Base-by-base conservation (phyloP, 805 yeast species). In the Wickerhamomyces pijperi region DNA sequence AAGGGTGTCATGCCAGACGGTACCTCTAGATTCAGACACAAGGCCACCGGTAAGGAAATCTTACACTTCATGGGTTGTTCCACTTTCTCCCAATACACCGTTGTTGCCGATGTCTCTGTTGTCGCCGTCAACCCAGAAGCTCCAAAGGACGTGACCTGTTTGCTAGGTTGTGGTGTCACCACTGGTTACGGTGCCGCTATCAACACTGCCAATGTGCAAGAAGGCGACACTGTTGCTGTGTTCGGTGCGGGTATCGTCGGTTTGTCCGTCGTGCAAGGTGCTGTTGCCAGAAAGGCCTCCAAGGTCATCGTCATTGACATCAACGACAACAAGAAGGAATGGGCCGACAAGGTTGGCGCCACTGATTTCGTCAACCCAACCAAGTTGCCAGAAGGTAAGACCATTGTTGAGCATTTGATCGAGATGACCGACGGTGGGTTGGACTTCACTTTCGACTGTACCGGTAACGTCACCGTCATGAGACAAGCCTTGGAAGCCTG, bases 171-270 rank as follows among this genome's bases (percentile, higher is more conserved):
- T 63, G 98, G 98, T 70, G 84, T 92, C 55, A 92, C 98, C 39
- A 92, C 98, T 39, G 98, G 98, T 47, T 84, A 84, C 59, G 98
- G 99, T 63, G 95, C 97, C 38, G 98, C 97, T 39, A 74, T 83
- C 51, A 84, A 84, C 67, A 85, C 95, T 38, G 97, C 97, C 43
- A 72, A 84, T 52, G 90, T 94, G 43, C 78, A 82, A 57, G 71
- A 76, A 58, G 97, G 96, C 51, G 97, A 90, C 58, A 84, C 82
- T 44, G 87, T 92, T 46, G 98, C 96, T 35, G 84, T 92, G 33
- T 92, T 94, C 57, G 99, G 99, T 59, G 94, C 94, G 42, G 99
- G 99, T 42, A 83, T 95, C 56, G 95, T 92, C 43, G 99, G 99
- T 46, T 72, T 94, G 51, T 81, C 96, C 14, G 97, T 86, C 35